phyloP scores from a whole-genome alignment of 2,329 filamentous ascomycete genomes.

The Colletotrichum sp. region DNA sequence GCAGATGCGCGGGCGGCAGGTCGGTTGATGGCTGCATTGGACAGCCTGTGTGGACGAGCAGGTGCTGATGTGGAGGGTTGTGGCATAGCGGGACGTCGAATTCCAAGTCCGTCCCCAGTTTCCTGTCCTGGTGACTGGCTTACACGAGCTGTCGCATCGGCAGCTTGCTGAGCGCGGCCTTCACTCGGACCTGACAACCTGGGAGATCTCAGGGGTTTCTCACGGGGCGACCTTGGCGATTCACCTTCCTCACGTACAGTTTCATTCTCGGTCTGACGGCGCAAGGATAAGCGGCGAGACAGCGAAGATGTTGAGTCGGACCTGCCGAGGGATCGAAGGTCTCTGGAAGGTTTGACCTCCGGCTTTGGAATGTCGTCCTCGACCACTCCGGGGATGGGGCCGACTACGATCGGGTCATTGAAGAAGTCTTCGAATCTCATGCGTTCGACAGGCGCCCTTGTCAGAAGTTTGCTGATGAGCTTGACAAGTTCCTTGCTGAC shows the following conservation, averaged over 20 bases:
- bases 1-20: conserved; percentile 35
- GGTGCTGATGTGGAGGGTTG: conserved; percentile 57
- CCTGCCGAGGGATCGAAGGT: conserved; percentile 33
- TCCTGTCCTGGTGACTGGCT: conserved; percentile 53
- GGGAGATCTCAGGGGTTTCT: conserved; percentile 45
- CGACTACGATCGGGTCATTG: conserved; percentile 71
- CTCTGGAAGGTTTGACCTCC: conserved; percentile 36
- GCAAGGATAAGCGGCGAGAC: conserved; percentile 41
- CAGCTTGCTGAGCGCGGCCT: conserved; percentile 34
- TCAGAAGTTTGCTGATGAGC: conserved; percentile 81
- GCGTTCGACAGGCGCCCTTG: conserved; percentile 83
- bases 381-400: conserved; percentile 80
- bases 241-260: conserved; percentile 36
- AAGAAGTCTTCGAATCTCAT: conserved; percentile 90
- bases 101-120: conserved; percentile 54
- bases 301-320: conserved; percentile 31
- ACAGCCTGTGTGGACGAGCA: conserved; percentile 44
- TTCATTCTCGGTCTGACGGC: conserved; percentile 46
- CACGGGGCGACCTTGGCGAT: conserved; percentile 45
- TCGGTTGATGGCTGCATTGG: conserved; percentile 43
- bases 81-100: conserved; percentile 52
- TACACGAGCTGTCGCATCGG: conserved; percentile 32
- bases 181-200: conserved; percentile 35
- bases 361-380: conserved; percentile 70
- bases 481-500: conserved; percentile 80